phyloP scores from a whole-genome alignment of 2,329 filamentous ascomycete genomes.

The Alternaria gaisen region DNA sequence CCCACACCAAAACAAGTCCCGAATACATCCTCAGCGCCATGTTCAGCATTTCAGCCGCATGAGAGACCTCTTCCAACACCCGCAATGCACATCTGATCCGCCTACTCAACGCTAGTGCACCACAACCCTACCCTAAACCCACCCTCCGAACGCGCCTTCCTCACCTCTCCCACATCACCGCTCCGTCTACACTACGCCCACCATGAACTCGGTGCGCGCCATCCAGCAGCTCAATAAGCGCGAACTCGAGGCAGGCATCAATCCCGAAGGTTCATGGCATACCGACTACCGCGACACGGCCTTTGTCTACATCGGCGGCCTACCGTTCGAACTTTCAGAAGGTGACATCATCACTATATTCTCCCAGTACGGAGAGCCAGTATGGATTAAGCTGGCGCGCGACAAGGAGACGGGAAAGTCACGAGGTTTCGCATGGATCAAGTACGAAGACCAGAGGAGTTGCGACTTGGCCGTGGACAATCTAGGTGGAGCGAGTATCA shows the following conservation, averaged over 20 bases:
- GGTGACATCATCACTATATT: slow-evolving; percentile 97
- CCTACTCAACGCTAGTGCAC: not conserved
- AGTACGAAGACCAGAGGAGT: slow-evolving; percentile 97
- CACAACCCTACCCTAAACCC: not conserved
- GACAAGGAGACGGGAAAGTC: slow-evolving; percentile 98
- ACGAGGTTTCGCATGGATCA: slow-evolving; percentile 93
- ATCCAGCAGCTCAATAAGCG: slow-evolving; percentile 93
- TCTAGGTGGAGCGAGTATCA: slow-evolving; percentile 82
- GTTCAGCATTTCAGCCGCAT: not conserved
- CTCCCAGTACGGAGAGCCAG: slow-evolving; percentile 94
- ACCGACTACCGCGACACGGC: slow-evolving; percentile 97
- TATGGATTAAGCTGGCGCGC: slow-evolving; percentile 88
- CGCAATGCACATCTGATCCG: not conserved
- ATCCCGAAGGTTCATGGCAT: slow-evolving; percentile 92
- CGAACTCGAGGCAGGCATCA: slow-evolving; percentile 88
- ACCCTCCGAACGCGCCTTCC: slow-evolving; percentile 14
- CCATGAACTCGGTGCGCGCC: slow-evolving; percentile 93
- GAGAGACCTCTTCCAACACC: not conserved
- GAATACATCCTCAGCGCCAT: not conserved
- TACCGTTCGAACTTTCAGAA: slow-evolving; percentile 91
- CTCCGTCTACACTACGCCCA: slow-evolving; percentile 25
- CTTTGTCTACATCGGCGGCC: slow-evolving; percentile 93
- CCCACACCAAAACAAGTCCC: not conserved
- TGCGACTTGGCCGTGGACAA: slow-evolving; percentile 97
- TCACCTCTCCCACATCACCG: slow-evolving; percentile 8